Percentiles rank a stretch among this genome's conserved stretches.
Conservation (phyloP, 192 early-diverging fungal species). For the Backusella morwellensis region DNA sequence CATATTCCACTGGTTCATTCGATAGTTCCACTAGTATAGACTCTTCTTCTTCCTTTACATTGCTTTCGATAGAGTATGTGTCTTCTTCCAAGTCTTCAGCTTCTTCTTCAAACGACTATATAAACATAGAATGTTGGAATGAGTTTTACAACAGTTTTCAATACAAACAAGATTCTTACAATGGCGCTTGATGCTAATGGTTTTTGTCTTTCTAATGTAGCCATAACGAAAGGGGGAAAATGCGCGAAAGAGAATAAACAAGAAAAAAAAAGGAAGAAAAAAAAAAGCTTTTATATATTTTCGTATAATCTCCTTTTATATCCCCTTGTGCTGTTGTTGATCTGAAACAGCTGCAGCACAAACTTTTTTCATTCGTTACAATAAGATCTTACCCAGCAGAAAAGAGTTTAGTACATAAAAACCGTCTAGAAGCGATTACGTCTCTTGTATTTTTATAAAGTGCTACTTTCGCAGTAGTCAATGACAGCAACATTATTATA, state of each 20-base stretch:
- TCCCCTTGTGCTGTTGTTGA: background rate
- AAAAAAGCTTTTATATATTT: slow-evolving; percentile 2
- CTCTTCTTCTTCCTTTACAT: background rate
- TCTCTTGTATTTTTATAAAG: background rate
- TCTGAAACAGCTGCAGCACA: background rate
- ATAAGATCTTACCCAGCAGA: background rate
- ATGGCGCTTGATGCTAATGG: background rate
- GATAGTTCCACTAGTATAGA: background rate
- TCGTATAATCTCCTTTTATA: background rate
- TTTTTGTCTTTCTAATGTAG: slow-evolving; percentile 17
- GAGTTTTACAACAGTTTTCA: background rate
- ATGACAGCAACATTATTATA: background rate
- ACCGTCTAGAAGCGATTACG: background rate
- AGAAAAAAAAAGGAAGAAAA: slow-evolving; percentile 8
- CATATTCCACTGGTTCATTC: background rate
- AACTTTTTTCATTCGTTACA: background rate
- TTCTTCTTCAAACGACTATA: slow-evolving; percentile 1
- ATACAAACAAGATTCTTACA: background rate
- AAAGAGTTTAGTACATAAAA: background rate
- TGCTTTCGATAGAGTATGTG: background rate
- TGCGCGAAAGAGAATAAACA: background rate
- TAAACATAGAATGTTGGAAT: background rate
- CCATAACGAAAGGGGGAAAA: slow-evolving; percentile 7
- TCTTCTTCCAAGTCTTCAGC: background rate
- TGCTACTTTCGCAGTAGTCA: background rate